Evolutionary conservation across 2,329 filamentous ascomycete genomes (phyloP), one percentile per base, ranked within the genome.

Genomic region (Fusarium sp.): DNA sequence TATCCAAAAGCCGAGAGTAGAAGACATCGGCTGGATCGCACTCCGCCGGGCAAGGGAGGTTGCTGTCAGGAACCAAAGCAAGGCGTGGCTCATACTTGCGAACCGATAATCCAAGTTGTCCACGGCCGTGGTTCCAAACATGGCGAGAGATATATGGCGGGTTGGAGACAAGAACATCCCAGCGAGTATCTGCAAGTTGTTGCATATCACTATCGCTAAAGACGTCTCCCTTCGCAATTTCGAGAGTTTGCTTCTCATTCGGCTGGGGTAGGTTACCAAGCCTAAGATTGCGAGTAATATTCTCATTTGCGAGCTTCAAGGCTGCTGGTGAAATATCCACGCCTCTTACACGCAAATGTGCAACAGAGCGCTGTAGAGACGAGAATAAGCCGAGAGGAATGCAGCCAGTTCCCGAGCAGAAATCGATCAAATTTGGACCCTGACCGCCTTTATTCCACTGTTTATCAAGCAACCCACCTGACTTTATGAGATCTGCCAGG

Each of bases 401-500:
- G 83, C 96, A 98, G 6, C 96, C 96, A 6, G 93, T 94, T 11
- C 96, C 96, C 0, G 94, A 95, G 81, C 96, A 98, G 33, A 98
- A 86, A 81, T 99, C 96, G 10, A 98, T 81, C 44, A 98, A 85
- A 14, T 87, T 88, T 14, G 97, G 75, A 17, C 78, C 70, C 75
- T 65, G 44, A 9, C 65, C 40, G 5, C 36, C 24, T 20, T 53
- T 36, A 14, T 75, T 71, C 44, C 62, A n/a, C 8, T 44, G 40
- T 20, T 51, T 53, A n/a, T 64, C 62, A 44, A 72, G 49, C 6
- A 76, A 56, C 29, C 59, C 31, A 16, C 67, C 71, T 9, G 70
- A 73, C 60, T 79, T 80, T 69, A 90, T 80, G 22, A 87, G 71
- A 6, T 82, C 79, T 38, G 87, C 88, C 12, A 93, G 83, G 74